Evolutionary conservation across 305 asterid genomes (phyloP).

Genomic region (Salvia sclarea): DNA sequence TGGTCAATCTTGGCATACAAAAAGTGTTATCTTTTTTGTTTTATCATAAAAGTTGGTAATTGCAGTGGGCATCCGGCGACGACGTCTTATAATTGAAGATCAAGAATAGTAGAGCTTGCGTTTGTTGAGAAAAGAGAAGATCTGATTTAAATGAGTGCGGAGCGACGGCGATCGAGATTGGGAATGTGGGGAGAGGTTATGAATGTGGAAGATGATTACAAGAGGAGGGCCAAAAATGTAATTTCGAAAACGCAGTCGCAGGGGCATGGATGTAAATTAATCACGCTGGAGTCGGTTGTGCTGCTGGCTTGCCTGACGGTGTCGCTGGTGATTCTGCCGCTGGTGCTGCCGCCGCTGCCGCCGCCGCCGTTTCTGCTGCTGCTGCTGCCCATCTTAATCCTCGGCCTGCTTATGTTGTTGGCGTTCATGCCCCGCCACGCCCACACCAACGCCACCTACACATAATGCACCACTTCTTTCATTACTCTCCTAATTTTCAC

Average conservation of each 20-base stretch:
- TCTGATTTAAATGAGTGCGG: constrained; percentile 22
- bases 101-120: too few relatives aligned
- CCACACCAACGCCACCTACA: constrained; percentile 28
- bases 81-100: constrained; percentile 22
- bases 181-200: constrained; percentile 21
- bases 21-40: background rate
- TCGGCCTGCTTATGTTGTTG: constrained; percentile 58
- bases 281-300: constrained; percentile 54
- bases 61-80: constrained; percentile 32
- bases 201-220: constrained; percentile 31
- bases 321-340: constrained; percentile 68
- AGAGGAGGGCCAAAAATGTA: constrained; percentile 30
- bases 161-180: constrained; percentile 24
- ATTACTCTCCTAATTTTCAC: too few relatives aligned
- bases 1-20: constrained; percentile 16
- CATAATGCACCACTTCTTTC: too few relatives aligned
- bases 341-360: constrained; percentile 66
- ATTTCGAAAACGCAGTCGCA: constrained; percentile 3
- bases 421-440: constrained; percentile 68
- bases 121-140: background rate
- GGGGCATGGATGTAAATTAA: constrained; percentile 40
- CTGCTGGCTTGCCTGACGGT: constrained; percentile 60
- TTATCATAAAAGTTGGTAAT: too few relatives aligned
- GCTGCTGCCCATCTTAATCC: constrained; percentile 57
- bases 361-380: constrained; percentile 81